These are phyloP conservation scores for Aureobasidium sp. DNA, from an alignment of 2,329 filamentous ascomycete genomes.

Conservation along the genomic window DNA sequence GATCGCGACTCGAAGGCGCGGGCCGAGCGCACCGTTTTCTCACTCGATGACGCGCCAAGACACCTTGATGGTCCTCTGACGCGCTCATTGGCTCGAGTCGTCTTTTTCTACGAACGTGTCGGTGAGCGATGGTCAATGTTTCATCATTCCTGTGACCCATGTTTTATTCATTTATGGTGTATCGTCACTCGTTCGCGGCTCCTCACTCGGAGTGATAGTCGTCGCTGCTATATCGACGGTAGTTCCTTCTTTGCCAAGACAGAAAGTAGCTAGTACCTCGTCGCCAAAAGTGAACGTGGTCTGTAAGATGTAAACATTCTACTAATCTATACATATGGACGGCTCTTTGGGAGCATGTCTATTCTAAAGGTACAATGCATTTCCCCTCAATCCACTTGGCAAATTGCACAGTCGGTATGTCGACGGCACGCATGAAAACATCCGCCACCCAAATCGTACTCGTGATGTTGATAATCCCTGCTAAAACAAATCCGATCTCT, in stretches of 20 bases:
- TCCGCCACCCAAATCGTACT: constrained; percentile 62
- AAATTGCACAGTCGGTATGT: constrained; percentile 62
- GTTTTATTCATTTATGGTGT: not conserved
- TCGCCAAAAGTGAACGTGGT: too few species aligned
- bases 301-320: too few species aligned
- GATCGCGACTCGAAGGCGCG: constrained; percentile 15
- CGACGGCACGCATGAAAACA: constrained; percentile 62
- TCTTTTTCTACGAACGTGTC: not conserved
- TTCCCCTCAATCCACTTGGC: constrained; percentile 60
- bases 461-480: constrained; percentile 60
- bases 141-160: not conserved
- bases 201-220: not conserved
- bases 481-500: constrained; percentile 63
- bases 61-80: constrained; percentile 19
- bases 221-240: too few species aligned
- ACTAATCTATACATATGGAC: not conserved
- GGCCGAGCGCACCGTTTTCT: constrained; percentile 18
- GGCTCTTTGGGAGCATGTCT: not conserved
- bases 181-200: not conserved
- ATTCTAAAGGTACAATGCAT: constrained; percentile 13
- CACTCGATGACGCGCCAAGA: constrained; percentile 19
- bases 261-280: too few species aligned
- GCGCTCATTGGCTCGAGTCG: constrained; percentile 1
- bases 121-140: not conserved
- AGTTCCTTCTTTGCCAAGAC: not conserved